Evolutionary conservation across 2,329 filamentous ascomycete genomes (phyloP), one percentile per base, ranked within the genome.

Genomic region (Apiospora kogelbergensis): DNA sequence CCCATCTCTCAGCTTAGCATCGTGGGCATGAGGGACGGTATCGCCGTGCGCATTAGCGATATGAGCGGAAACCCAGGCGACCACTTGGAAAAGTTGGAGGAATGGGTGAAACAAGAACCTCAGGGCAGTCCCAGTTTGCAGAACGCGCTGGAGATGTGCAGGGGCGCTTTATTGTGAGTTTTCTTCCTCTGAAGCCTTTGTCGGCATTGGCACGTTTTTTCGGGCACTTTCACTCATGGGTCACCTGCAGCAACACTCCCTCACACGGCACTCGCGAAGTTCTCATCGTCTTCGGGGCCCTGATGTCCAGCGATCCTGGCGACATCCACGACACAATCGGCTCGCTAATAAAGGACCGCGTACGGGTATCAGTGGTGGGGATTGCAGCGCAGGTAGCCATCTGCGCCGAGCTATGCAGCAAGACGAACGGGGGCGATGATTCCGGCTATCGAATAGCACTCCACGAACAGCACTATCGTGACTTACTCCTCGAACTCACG

Each of bases 1-100:
- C 96, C 96, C 13, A 98, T 99, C 73, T 97, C 94, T 11, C 96
- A 99, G 81, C 88, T 99, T 68, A 95, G 93, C 30, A 91, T 99
- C 40, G 85, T 99, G 46, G 95, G 93, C 66, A 97, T 98, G 93
- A 89, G 93, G 71, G 96, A 98, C 78, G 96, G 96, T 20, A 85
- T 98, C 20, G 95, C 95, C 2, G 85, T 97, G 30, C 86, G 93
- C 46, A 88, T 99, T 72, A 96, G 92, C 77, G 93, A 97, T 77
- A 91, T 98, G 84, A 92, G 92, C 68, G 96, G 96, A 11, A 98
- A 98, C 77, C 94, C 95, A 2, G 91, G 91, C 10, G 93, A 97
- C 70, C 96, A 98, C 79, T 88, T 98, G 68, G 89, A 91, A 72
- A 91, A 90, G 67, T 86, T 99, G 70, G 87, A 91, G 76, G 86